These are phyloP conservation scores for Edaphochlamys debaryana DNA, from an alignment of 139 green algal species.

Conservation along the genomic window DNA sequence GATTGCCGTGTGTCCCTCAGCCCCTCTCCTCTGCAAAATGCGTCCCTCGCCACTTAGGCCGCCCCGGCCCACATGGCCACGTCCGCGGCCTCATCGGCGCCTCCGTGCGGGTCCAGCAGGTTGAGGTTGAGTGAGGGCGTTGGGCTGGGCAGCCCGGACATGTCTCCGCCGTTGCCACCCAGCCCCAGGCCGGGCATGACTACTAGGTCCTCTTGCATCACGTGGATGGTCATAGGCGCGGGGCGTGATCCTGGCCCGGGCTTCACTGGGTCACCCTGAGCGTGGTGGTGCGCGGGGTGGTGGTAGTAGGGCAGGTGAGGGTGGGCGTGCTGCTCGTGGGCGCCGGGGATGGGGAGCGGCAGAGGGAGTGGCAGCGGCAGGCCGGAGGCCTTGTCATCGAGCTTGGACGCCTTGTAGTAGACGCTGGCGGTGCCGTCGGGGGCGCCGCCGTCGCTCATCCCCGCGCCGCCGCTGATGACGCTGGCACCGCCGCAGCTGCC, in stretches of 20 bases:
- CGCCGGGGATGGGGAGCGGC: no score
- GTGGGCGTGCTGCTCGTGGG: background rate
- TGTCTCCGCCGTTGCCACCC: no score
- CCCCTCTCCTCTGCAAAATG: no score
- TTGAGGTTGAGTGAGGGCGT: background rate
- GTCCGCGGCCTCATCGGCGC: no score
- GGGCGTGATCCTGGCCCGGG: no score
- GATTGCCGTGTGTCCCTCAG: no score
- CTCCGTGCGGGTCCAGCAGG: no score
- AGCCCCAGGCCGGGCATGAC: background rate
- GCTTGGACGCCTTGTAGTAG: slow-evolving; percentile 33
- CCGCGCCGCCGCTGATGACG: background rate
- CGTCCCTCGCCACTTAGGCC: no score
- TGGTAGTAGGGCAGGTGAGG: background rate
- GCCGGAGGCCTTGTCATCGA: background rate
- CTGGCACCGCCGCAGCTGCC: background rate
- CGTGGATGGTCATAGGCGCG: slow-evolving; percentile 11
- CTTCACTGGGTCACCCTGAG: no score
- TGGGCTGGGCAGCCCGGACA: background rate
- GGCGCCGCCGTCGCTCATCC: background rate
- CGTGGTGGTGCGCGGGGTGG: background rate
- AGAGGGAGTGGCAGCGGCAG: background rate
- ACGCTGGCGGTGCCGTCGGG: slow-evolving; percentile 17
- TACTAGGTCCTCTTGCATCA: slow-evolving; percentile 26
- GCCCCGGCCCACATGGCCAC: no score